Evolutionary conservation across 768 basidiomycete genomes (phyloP).

Genomic region (Solioccasus polychromus): DNA sequence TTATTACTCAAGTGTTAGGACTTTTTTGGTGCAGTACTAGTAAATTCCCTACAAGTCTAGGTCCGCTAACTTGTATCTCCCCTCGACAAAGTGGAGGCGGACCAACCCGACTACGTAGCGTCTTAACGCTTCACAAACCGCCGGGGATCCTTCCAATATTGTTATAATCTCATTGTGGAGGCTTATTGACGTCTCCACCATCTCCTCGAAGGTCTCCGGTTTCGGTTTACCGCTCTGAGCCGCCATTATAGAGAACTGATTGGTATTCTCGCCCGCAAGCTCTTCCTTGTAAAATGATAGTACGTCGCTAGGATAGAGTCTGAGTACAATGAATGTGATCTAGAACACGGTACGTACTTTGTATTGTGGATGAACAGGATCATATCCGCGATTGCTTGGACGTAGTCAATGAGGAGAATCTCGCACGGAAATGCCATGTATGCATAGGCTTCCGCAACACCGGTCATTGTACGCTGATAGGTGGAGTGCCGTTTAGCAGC

Average conservation of each 20-base stretch:
- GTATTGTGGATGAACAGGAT: slow-evolving; percentile 30
- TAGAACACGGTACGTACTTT: slow-evolving; percentile 31
- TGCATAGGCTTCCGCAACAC: slow-evolving; percentile 33
- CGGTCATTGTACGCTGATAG: slow-evolving; percentile 30
- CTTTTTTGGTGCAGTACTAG: too few relatives aligned
- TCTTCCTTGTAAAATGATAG: slow-evolving; percentile 45
- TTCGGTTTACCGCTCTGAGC: slow-evolving; percentile 23
- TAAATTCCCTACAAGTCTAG: slow-evolving; percentile 1
- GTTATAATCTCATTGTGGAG: slow-evolving; percentile 9
- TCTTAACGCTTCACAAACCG: slow-evolving; percentile 2
- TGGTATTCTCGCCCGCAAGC: slow-evolving; percentile 31
- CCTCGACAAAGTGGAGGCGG: slow-evolving; percentile 16
- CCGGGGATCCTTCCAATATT: slow-evolving; percentile 14
- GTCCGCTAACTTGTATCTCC: slow-evolving; percentile 19
- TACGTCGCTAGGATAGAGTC: slow-evolving; percentile 32
- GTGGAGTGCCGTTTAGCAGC: slow-evolving; percentile 25
- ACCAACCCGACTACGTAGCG: slow-evolving; percentile 15
- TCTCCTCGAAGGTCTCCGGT: slow-evolving; percentile 19
- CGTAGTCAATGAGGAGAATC: slow-evolving; percentile 31
- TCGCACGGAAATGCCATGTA: slow-evolving; percentile 36
- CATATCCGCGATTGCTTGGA: slow-evolving; percentile 40
- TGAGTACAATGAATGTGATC: not conserved
- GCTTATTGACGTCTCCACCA: slow-evolving; percentile 26
- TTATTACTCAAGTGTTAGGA: too few relatives aligned
- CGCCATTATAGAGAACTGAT: slow-evolving; percentile 35